Percentiles rank a stretch among this genome's conserved stretches.
These are phyloP conservation scores for Crithidia acanthocephali DNA, from an alignment of 208 protist species.

Conservation along the genomic window DNA sequence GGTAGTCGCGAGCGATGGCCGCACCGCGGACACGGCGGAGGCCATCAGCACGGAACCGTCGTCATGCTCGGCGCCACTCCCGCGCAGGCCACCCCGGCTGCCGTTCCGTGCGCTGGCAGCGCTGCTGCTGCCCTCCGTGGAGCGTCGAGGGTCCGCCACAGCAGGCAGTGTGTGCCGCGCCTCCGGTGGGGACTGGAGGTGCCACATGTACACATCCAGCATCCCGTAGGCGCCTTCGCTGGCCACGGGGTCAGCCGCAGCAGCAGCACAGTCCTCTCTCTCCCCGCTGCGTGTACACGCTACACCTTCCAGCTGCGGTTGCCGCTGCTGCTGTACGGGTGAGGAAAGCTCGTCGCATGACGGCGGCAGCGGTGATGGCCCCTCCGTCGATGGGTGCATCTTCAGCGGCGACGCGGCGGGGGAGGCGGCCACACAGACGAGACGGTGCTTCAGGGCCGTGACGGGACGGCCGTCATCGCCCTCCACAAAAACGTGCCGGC, in stretches of 20 bases:
- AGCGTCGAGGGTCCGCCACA: neutral
- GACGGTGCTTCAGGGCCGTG: conserved; percentile 12
- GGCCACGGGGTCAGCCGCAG: neutral
- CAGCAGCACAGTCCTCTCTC: neutral
- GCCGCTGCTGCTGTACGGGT: neutral
- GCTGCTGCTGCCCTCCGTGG: neutral
- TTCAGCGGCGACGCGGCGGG: neutral
- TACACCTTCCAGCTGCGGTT: neutral
- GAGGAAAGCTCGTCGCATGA: too few species aligned
- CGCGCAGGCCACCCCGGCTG: too few species aligned
- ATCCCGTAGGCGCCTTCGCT: neutral
- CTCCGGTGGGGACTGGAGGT: neutral
- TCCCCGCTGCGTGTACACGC: neutral
- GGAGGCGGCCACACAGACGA: neutral
- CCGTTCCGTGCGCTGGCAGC: too few species aligned
- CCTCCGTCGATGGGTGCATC: neutral
- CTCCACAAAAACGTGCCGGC: conserved; percentile 17
- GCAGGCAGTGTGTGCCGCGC: neutral
- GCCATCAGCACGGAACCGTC: conserved; percentile 17
- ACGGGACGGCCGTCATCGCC: conserved; percentile 23
- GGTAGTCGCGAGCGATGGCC: conserved; percentile 7
- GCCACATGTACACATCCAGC: conserved; percentile 23
- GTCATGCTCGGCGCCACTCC: neutral
- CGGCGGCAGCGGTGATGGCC: neutral
- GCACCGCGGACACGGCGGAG: conserved; percentile 4